Evolutionary conservation across 108 stramenopile genomes (phyloP), one percentile per base, ranked within the genome.

Genomic region (Pseudonitzschia pungens): DNA sequence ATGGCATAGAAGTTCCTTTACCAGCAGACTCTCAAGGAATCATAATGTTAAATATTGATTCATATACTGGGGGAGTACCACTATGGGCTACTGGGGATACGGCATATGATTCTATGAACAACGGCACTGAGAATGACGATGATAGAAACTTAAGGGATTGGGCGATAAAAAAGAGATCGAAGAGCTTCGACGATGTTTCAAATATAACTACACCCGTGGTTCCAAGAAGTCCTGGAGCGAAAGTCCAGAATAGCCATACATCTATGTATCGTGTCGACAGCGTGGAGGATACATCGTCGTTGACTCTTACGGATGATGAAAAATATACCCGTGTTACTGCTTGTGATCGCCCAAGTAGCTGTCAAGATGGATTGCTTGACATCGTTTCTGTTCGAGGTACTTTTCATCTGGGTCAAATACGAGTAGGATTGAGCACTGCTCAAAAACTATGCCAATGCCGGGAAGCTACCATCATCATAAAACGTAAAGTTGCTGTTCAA

Each of bases 1-100:
- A 96, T 72, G 96, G 96, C 0, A 86, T 92, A 11, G 87, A 92
- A 65, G 84, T 96, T 22, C 87, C 87, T 26, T 56, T 96, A 5
- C 96, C 96, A 41, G 72, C 82, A 0, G 91, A 91, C 59, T 92
- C 93, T 0, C 93, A 96, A 55, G 96, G 96, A 2, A 86, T 96
- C 51, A 92, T 96, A 28, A 76, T 96, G 58, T 82, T 96, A 20
- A 96, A 96, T 63, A 93, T 96, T 74, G 92, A 94, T 73, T 89
- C 89, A 26, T 96, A 94, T 65, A 81, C 89, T 15, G 93, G 96
- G 6, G 96, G 96, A 21, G 90, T 94, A 9, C 88, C 91, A 0
- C 57, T 96, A 31, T 96, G 96, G 96, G 78, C 87, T 41, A 74
- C 76, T 40, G 92, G 90, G 21, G 57, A 67, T 21, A 67, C n/a